A percentile compares a stretch with the other conserved stretches of the same genome.
These are phyloP conservation scores for Ostreobium quekettii DNA, from an alignment of 139 green algal species.

Conservation along the genomic window DNA sequence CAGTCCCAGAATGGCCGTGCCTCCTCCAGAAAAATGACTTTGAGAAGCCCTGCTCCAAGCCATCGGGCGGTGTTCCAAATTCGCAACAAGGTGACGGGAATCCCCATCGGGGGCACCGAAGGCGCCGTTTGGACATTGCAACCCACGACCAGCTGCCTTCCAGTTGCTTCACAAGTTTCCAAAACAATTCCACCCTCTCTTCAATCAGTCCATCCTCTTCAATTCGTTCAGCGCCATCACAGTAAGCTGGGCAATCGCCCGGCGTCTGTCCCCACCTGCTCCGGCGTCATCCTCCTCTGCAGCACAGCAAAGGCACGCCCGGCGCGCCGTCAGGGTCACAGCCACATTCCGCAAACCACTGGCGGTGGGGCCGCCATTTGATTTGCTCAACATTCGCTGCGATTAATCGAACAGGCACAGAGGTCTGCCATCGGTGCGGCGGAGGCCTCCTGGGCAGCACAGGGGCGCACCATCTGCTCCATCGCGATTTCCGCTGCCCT, in stretches of 20 bases:
- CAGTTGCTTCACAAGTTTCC: not conserved
- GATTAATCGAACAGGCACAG: not conserved
- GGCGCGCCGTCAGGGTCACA: not conserved
- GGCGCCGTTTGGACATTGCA: not conserved
- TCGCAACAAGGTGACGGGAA: too few relatives aligned
- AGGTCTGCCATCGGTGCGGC: too few relatives aligned
- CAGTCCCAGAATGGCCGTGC: too few relatives aligned
- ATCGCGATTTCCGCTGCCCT: not conserved
- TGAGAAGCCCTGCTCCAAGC: too few relatives aligned
- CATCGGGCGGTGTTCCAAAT: too few relatives aligned
- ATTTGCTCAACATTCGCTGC: not conserved
- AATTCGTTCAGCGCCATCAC: too few relatives aligned
- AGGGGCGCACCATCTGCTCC: not conserved
- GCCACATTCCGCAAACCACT: not conserved
- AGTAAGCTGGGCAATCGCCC: too few relatives aligned
- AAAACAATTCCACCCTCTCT: not conserved
- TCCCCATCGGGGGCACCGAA: too few relatives aligned
- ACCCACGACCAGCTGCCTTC: not conserved
- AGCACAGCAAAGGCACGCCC: not conserved
- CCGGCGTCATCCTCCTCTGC: not conserved
- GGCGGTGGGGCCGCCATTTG: not conserved
- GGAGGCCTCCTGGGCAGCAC: too few relatives aligned
- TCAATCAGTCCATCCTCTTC: not conserved
- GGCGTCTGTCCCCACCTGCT: not conserved
- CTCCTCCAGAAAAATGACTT: too few relatives aligned